Evolutionary conservation across 139 green algal species (phyloP), one percentile per base, ranked within the genome.

Genomic region (Picochlorum sp.): DNA sequence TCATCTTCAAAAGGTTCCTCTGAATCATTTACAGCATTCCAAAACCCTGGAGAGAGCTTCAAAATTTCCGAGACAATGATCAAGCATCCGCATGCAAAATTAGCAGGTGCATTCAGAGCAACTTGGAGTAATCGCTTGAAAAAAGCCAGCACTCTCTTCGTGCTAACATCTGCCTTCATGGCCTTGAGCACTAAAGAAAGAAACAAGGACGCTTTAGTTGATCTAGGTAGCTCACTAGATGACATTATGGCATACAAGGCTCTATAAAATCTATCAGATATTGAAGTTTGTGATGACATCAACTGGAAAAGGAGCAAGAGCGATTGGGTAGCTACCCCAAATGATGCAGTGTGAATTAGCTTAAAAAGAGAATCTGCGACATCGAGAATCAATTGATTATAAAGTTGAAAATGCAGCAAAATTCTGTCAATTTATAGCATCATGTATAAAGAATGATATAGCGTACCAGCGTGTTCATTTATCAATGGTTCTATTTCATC

Each of bases 91-190:
- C 85, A 94, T 37, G 87, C 76, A 72, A 94, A 94, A 45, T 82
- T 73, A 10, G 85, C 53, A 3, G 74, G 71, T 31, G 84, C 64
- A 47, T 81, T 59, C 18, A 65, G 9, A 1, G 88, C 81, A 26
- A 91, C 77, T 74, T 97, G 91, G 65, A 97, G 75, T 47, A 96
- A 63, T 3, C 91, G 75, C 81, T 98, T 98, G 52, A 73, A 70
- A 47, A 98, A 94, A 13, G 91, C 88, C 0, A 82, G 75, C 3
- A 85, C 61, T 31, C 91, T 71, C 47, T 77, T 75, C 16, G 58
- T 22, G 20, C 68, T 82, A 10, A 86, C 66, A 59, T 98, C 91
- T 9, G 60, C 76, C 60, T 82, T 75, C 59, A 91, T 68, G 1
- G 84, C 78, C 65, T 90, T 93, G 82, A 89, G 90, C 28, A 96